Conservation (phyloP, 805 yeast species). For the Hanseniaspora singularis region DNA sequence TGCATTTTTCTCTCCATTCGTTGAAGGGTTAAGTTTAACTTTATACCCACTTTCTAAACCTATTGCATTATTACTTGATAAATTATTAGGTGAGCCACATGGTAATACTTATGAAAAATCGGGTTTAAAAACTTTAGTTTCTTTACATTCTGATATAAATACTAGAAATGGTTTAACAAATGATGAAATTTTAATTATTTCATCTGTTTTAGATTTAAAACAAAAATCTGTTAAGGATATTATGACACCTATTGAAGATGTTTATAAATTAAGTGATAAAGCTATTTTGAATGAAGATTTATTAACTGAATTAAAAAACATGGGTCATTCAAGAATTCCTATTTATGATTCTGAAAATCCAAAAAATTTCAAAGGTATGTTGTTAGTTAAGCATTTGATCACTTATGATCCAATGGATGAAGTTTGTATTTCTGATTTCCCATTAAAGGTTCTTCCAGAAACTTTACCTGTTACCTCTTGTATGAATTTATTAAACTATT, state of each 20-base stretch:
- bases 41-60: constrained; percentile 93
- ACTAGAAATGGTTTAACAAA: constrained; percentile 72
- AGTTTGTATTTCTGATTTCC: constrained; percentile 81
- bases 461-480: constrained; percentile 87
- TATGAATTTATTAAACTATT: constrained; percentile 82
- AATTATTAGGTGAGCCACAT: constrained; percentile 83
- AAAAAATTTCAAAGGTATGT: constrained; percentile 85
- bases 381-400: constrained; percentile 79
- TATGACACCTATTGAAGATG: constrained; percentile 90
- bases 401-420: constrained; percentile 96
- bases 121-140: constrained; percentile 86
- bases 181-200: constrained; percentile 92
- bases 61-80: constrained; percentile 66
- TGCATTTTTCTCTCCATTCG: constrained; percentile 81
- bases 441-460: constrained; percentile 91
- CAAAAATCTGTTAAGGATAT: constrained; percentile 76
- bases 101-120: constrained; percentile 88
- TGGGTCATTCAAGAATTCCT: constrained; percentile 92
- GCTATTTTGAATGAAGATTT: constrained; percentile 67
- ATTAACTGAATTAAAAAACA: constrained; percentile 80
- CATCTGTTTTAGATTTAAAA: constrained; percentile 85
- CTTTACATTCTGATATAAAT: constrained; percentile 71
- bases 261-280: constrained; percentile 78
- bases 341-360: constrained; percentile 85
- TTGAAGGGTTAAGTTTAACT: constrained; percentile 66